Percentiles rank a stretch among this genome's conserved stretches.
Evolutionary conservation across 1,284 basidiomycete species (phyloP).

Genomic region (Trichosporon ovoides): DNA sequence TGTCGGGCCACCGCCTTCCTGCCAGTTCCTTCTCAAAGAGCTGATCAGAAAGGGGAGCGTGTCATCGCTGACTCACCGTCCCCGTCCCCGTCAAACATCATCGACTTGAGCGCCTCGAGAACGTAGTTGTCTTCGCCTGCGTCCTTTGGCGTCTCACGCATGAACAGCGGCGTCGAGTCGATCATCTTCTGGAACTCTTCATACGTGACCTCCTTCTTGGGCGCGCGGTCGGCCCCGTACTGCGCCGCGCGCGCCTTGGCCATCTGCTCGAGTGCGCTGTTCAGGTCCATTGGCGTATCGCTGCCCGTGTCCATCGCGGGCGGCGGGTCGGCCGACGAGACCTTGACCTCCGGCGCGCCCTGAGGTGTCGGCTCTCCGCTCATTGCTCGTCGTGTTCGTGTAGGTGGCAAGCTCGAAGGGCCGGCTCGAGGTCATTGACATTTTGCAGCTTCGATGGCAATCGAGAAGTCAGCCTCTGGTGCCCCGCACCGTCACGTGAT

Average conservation of each 20-base stretch:
- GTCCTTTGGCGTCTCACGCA: constrained; percentile 72
- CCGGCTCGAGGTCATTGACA: neutral
- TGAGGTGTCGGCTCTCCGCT: neutral
- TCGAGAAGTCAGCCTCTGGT: neutral
- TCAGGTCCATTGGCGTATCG: constrained; percentile 12
- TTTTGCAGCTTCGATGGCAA: constrained; percentile 1
- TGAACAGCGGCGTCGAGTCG: constrained; percentile 70
- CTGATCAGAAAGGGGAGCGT: neutral
- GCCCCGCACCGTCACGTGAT: constrained; percentile 8
- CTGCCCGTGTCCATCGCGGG: constrained; percentile 6
- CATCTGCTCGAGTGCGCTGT: constrained; percentile 20
- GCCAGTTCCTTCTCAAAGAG: neutral
- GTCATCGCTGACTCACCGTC: constrained; percentile 66
- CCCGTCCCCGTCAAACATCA: constrained; percentile 83
- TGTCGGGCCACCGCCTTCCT: neutral
- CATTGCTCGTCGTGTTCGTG: neutral
- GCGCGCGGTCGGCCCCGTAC: constrained; percentile 4
- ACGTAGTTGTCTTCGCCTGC: constrained; percentile 61
- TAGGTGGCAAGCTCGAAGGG: neutral
- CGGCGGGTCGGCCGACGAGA: neutral
- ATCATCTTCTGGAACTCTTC: constrained; percentile 37
- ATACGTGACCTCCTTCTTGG: constrained; percentile 34
- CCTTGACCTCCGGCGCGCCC: constrained; percentile 1
- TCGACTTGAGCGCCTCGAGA: constrained; percentile 75
- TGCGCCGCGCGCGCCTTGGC: constrained; percentile 16